Evolutionary conservation across 1,284 basidiomycete species (phyloP).

Genomic region (Pyrrhoderma lamaoense): DNA sequence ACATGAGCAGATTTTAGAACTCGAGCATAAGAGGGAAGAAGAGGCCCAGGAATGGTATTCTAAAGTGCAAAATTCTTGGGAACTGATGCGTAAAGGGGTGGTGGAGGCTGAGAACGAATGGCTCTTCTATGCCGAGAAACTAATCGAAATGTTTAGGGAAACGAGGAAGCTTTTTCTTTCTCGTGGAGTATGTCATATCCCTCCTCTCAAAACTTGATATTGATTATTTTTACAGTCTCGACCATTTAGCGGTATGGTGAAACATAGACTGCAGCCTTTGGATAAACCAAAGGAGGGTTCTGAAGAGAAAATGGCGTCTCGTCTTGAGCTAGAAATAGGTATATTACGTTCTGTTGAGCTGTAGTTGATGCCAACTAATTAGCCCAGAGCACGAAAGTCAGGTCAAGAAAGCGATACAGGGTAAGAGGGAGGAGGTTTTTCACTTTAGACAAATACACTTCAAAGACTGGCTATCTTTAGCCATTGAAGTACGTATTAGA

Average conservation of each 20-base stretch:
- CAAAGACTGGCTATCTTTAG: constrained; percentile 79
- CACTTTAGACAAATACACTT: constrained; percentile 80
- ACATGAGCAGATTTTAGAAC: constrained; percentile 44
- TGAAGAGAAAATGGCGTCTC: constrained; percentile 36
- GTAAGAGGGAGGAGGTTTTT: constrained; percentile 36
- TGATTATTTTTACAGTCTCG: constrained; percentile 23
- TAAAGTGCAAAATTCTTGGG: constrained; percentile 42
- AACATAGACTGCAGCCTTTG: not conserved
- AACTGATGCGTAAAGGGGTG: constrained; percentile 30
- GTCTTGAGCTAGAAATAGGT: constrained; percentile 23
- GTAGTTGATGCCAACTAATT: not conserved
- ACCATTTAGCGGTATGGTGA: not conserved
- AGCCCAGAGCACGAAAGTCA: constrained; percentile 28
- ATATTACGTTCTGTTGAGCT: not conserved
- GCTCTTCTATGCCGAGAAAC: constrained; percentile 76
- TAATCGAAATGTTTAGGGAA: constrained; percentile 85
- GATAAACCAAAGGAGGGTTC: constrained; percentile 25
- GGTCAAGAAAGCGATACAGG: constrained; percentile 28
- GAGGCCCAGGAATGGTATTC: constrained; percentile 48
- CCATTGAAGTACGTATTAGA: constrained; percentile 63
- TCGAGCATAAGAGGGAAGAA: constrained; percentile 57
- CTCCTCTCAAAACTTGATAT: no score
- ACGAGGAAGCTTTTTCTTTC: constrained; percentile 73
- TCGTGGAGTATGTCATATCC: constrained; percentile 3
- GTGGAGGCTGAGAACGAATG: constrained; percentile 55